Evolutionary conservation across 2,329 filamentous ascomycete species (phyloP).

Genomic region (Fusarium proliferatum): DNA sequence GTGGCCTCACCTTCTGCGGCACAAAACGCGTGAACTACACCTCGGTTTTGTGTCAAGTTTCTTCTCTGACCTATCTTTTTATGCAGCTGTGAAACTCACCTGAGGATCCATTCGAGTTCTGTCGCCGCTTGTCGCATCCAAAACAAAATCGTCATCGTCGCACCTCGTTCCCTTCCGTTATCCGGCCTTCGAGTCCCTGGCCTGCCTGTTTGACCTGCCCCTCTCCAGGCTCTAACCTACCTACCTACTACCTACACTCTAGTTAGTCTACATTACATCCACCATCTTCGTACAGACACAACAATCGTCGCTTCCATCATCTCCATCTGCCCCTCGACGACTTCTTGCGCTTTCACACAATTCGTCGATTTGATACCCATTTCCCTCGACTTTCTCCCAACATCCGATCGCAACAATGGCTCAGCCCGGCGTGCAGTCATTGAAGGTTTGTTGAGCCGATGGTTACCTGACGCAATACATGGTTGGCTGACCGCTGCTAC

Average conservation of each 20-base stretch:
- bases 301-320: constrained; percentile 25
- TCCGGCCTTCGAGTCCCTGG: constrained; percentile 12
- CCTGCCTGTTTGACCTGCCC: constrained; percentile 7
- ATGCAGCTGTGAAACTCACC: constrained; percentile 45
- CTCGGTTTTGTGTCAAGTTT: constrained; percentile 46
- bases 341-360: constrained; percentile 18
- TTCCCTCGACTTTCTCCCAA: constrained; percentile 5
- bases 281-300: constrained; percentile 19
- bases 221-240: constrained; percentile 9
- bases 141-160: constrained; percentile 31
- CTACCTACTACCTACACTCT: not conserved
- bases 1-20: constrained; percentile 48
- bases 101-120: constrained; percentile 32
- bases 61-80: constrained; percentile 42
- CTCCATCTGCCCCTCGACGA: constrained; percentile 24
- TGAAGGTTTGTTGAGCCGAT: constrained; percentile 75
- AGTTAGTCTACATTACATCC: constrained; percentile 17
- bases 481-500: constrained; percentile 47
- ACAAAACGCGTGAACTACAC: constrained; percentile 47
- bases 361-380: constrained; percentile 1
- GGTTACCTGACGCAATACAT: constrained; percentile 32
- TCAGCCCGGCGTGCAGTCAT: constrained; percentile 85
- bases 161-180: constrained; percentile 30
- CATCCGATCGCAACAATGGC: constrained; percentile 65
- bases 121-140: constrained; percentile 27